Evolutionary conservation across 163 green algal genomes (phyloP), one percentile per base, ranked within the genome.

Genomic region (Coccomyxa subellipsoidea): DNA sequence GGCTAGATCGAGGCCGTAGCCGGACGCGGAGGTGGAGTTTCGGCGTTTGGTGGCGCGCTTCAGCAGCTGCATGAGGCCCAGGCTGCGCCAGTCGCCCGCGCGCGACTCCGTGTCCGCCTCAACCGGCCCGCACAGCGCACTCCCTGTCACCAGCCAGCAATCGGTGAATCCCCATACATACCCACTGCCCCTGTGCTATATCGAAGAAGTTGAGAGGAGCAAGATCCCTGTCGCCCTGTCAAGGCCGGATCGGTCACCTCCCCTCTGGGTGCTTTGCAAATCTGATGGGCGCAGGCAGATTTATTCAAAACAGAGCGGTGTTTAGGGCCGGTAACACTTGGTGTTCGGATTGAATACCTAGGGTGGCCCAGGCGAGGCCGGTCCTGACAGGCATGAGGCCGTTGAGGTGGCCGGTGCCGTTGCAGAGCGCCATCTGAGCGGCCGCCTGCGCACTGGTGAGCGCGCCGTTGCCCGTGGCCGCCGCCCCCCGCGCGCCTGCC

Each of bases 341-440:
- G n/a, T n/a, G n/a, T n/a, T n/a, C n/a, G 47, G 15, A 59, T 27
- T 18, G 4, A 23, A 27, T 34, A 73, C 66, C 66, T 36, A 88
- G 40, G 7, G 87, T 71, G 29, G 88, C 85, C 90, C 90, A 93
- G 40, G 88, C 87, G 35, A 93, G 82, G 1, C 90, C 90, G 3
- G 90, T 93, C 25, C 90, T 81, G 25, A 93, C 89, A 8, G 90
- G 88, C 35, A 91, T 83, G 21, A 90, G 72, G 27, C 88, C 89
- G 59, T 89, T 84, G 32, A 54, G 71, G 38, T 85, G 86, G 5
- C 70, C 76, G 2, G 54, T n/a, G 8, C 71, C 38, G 36, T 59
- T 83, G 38, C 59, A 87, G 54, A 92, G 78, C 29, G 86, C 84
- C 12, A 85, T 76, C 82, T 92, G 88, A 32, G 88, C 85, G 23